Evolutionary conservation across 1,139 yeast species (phyloP).

Genomic region (Taphrina confusa): DNA sequence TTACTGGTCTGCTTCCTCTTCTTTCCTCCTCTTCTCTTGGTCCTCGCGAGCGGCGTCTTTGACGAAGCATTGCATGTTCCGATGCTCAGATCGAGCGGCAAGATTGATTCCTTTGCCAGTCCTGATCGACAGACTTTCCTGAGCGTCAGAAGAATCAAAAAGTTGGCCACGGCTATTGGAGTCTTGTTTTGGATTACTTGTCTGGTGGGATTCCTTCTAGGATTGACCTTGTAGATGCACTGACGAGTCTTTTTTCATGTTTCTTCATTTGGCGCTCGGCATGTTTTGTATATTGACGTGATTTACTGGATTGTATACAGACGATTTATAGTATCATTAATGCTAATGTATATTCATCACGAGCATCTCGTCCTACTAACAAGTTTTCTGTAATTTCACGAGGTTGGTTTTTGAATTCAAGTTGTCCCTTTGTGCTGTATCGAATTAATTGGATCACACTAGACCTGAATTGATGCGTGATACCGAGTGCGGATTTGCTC

Average conservation of each 20-base stretch:
- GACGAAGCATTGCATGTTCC: conserved; percentile 21
- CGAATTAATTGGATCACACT: too few relatives aligned
- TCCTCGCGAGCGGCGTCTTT: conserved; percentile 17
- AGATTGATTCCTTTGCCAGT: background rate
- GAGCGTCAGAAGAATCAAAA: conserved; percentile 13
- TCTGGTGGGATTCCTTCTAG: conserved; percentile 18
- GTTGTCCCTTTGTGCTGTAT: too few relatives aligned
- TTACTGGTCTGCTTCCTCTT: conserved; percentile 2
- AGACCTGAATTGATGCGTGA: too few relatives aligned
- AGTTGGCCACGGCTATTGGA: conserved; percentile 8
- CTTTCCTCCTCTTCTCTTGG: conserved; percentile 21
- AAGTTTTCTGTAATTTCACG: too few relatives aligned
- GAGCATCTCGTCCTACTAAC: too few relatives aligned
- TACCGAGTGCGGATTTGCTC: too few relatives aligned
- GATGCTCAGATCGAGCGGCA: background rate
- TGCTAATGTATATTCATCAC: too few relatives aligned
- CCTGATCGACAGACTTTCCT: conserved; percentile 7
- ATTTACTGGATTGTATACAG: too few relatives aligned
- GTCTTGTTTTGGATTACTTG: background rate
- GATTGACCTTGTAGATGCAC: conserved; percentile 1
- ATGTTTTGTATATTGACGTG: background rate
- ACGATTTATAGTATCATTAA: too few relatives aligned
- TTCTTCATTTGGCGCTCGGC: background rate
- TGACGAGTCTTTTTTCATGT: too few relatives aligned
- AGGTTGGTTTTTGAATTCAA: too few relatives aligned